These are phyloP conservation scores for Penicillium polonicum DNA, from an alignment of 2,329 filamentous ascomycete species.

Conservation along the genomic window DNA sequence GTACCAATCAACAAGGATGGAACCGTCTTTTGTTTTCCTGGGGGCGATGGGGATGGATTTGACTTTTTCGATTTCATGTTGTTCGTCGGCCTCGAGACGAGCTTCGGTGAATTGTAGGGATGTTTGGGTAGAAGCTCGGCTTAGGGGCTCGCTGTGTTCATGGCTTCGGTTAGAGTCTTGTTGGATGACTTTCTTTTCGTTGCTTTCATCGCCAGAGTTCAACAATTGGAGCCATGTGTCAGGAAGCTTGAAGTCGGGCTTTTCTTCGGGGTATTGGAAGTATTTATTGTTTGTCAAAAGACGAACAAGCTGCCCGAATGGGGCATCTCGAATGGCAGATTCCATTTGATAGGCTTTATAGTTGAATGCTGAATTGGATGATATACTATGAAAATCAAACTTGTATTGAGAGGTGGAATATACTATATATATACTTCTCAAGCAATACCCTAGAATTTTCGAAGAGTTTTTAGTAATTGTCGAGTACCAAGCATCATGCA, in stretches of 20 bases:
- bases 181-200: constrained; percentile 1
- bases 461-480: background rate
- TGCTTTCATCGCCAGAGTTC: background rate
- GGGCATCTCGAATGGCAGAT: constrained; percentile 43
- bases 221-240: constrained; percentile 24
- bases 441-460: too few species aligned
- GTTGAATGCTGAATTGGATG: background rate
- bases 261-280: constrained; percentile 49
- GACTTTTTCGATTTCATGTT: constrained; percentile 26
- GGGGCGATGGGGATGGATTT: constrained; percentile 35
- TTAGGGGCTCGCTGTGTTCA: constrained; percentile 6
- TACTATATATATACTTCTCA: background rate
- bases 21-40: constrained; percentile 36
- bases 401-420: background rate
- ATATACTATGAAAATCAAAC: background rate
- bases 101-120: constrained; percentile 18
- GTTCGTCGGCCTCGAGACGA: constrained; percentile 32
- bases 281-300: constrained; percentile 43
- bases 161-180: background rate
- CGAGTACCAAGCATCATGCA: too few species aligned
- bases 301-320: constrained; percentile 49
- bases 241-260: constrained; percentile 30
- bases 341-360: constrained; percentile 10
- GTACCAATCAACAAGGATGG: constrained; percentile 40
- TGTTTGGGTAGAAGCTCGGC: constrained; percentile 14